phyloP scores from a whole-genome alignment of 176 grass and related monocot genomes.

The Triticum monococcum region DNA sequence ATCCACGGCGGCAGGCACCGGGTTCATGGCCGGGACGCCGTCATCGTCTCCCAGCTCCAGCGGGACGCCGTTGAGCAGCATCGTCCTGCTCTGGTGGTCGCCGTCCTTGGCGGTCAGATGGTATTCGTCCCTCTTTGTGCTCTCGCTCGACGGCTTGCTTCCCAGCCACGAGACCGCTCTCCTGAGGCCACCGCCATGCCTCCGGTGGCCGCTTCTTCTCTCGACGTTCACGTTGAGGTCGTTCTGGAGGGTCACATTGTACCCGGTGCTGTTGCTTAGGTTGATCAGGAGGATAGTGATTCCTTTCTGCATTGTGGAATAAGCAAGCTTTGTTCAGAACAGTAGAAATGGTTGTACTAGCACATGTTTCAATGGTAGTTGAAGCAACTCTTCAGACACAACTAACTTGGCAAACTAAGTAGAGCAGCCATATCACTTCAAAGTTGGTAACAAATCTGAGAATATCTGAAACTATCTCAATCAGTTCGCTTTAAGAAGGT shows the following conservation, averaged over 20 bases:
- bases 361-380: background rate
- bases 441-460: background rate
- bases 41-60: conserved; percentile 55
- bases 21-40: conserved; percentile 50
- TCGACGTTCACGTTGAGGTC: conserved; percentile 62
- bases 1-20: conserved; percentile 31
- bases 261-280: conserved; percentile 60
- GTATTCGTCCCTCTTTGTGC: conserved; percentile 71
- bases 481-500: background rate
- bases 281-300: conserved; percentile 84
- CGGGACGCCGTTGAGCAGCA: conserved; percentile 70
- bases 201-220: conserved; percentile 22
- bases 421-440: background rate
- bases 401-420: background rate
- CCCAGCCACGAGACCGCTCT: conserved; percentile 80
- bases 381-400: background rate
- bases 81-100: conserved; percentile 61
- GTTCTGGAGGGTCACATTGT: conserved; percentile 59
- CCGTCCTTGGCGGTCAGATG: conserved; percentile 70
- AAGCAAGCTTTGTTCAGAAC: conserved; percentile 10
- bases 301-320: conserved; percentile 56
- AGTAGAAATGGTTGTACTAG: background rate
- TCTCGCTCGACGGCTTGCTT: conserved; percentile 36
- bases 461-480: background rate
- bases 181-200: conserved; percentile 30